These are phyloP conservation scores for Boehmeria nivea DNA, from an alignment of 306 rosid species.

Conservation along the genomic window DNA sequence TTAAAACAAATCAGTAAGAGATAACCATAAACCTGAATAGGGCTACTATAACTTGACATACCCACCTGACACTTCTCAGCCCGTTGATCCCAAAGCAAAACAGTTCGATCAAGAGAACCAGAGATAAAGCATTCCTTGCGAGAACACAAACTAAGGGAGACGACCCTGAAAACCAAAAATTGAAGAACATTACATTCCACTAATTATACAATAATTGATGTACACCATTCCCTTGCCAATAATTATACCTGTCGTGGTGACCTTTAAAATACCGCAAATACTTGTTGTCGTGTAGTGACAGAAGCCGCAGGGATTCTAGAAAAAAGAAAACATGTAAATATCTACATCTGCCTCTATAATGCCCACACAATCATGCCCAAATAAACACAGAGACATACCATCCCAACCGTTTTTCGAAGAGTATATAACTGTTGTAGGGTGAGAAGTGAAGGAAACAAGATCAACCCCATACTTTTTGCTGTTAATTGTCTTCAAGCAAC, in stretches of 20 bases:
- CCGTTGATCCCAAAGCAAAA: conserved; percentile 93
- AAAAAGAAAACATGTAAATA: conserved; percentile 20
- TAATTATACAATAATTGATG: conserved; percentile 5
- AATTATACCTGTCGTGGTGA: conserved; percentile 82
- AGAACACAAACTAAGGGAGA: conserved; percentile 85
- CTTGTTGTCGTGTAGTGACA: conserved; percentile 87
- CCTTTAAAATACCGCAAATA: conserved; percentile 95
- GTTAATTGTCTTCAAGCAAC: conserved; percentile 96
- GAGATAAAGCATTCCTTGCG: conserved; percentile 86
- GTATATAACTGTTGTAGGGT: conserved; percentile 93
- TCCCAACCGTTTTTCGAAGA: conserved; percentile 99
- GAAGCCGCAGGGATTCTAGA: conserved; percentile 90
- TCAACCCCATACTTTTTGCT: conserved; percentile 98
- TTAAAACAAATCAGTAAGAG: neutral
- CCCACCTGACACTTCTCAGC: conserved; percentile 90
- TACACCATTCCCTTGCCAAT: neutral
- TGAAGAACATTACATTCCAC: neutral
- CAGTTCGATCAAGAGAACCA: conserved; percentile 89
- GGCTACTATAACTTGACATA: conserved; percentile 9
- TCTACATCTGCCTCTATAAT: conserved; percentile 1
- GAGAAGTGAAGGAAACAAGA: conserved; percentile 89
- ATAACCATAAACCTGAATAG: conserved; percentile 11
- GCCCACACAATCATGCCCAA: conserved; percentile 7
- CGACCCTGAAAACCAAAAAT: conserved; percentile 54
- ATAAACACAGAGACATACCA: conserved; percentile 39